Evolutionary conservation across 2,329 filamentous ascomycete genomes (phyloP).

Genomic region (Sporothrix brasiliensis): DNA sequence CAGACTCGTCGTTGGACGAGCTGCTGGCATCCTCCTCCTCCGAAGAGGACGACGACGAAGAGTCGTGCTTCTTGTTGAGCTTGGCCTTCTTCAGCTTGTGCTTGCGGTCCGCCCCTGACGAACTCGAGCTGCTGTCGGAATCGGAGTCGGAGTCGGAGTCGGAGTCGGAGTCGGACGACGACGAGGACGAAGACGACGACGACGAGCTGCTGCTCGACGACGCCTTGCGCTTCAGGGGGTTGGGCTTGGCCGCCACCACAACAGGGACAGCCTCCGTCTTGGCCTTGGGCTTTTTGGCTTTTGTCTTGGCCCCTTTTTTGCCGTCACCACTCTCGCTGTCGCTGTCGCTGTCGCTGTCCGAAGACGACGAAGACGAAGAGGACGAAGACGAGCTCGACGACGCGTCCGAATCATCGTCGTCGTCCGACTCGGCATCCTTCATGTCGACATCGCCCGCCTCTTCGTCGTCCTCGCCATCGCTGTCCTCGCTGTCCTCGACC

Average conservation of each 20-base stretch:
- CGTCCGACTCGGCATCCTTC: conserved; percentile 39
- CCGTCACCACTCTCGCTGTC: conserved; percentile 43
- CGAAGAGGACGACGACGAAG: conserved; percentile 26
- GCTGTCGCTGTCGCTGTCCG: conserved; percentile 42
- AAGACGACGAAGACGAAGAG: conserved; percentile 33
- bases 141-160: conserved; percentile 30
- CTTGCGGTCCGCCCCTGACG: conserved; percentile 31
- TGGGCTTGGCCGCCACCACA: conserved; percentile 41
- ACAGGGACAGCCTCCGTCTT: conserved; percentile 32
- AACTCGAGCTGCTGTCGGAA: conserved; percentile 22
- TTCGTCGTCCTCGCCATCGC: conserved; percentile 35
- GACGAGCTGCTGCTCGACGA: conserved; percentile 46
- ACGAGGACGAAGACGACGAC: conserved; percentile 44
- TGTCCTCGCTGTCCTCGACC: conserved; percentile 40
- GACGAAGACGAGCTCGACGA: conserved; percentile 35
- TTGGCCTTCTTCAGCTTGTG: conserved; percentile 38
- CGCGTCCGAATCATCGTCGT: conserved; percentile 37
- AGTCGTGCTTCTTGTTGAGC: conserved; percentile 30
- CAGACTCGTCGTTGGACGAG: conserved; percentile 32
- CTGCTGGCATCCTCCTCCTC: conserved; percentile 15
- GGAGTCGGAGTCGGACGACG: conserved; percentile 38
- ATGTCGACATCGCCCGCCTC: conserved; percentile 35
- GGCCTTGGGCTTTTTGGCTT: conserved; percentile 36
- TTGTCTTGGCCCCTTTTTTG: conserved; percentile 40
- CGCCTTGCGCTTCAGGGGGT: conserved; percentile 61